Evolutionary conservation across 2,329 filamentous ascomycete species (phyloP).

Genomic region (Pseudogymnoascus sp.): DNA sequence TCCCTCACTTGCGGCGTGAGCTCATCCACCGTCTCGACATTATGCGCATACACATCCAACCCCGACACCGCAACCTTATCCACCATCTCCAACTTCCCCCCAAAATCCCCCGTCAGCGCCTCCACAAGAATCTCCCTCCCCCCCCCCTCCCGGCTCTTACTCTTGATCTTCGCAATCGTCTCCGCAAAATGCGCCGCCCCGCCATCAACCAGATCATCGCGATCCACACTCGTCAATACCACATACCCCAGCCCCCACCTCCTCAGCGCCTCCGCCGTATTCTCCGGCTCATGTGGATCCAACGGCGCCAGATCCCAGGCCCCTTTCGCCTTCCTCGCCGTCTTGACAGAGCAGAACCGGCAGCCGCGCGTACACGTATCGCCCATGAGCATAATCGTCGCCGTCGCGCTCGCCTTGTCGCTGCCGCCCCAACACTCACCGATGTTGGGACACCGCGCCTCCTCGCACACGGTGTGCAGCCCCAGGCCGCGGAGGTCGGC

Average conservation of each 20-base stretch:
- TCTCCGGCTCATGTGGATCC: conserved; percentile 92
- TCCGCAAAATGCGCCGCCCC: conserved; percentile 86
- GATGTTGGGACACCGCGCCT: conserved; percentile 95
- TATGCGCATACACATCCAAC: conserved; percentile 93
- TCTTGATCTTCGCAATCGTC: conserved; percentile 90
- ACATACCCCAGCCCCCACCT: conserved; percentile 95
- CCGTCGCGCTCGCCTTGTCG: conserved; percentile 82
- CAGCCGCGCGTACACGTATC: conserved; percentile 96
- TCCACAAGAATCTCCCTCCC: conserved; percentile 58
- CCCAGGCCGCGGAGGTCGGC: conserved; percentile 81
- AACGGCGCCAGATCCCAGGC: conserved; percentile 65
- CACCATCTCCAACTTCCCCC: conserved; percentile 80
- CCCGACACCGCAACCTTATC: conserved; percentile 75
- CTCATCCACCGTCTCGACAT: conserved; percentile 88
- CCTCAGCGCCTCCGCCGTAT: conserved; percentile 86
- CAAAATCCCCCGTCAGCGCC: conserved; percentile 80
- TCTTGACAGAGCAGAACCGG: conserved; percentile 96
- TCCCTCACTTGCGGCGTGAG: conserved; percentile 87
- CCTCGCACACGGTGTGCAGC: conserved; percentile 94
- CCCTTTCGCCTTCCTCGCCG: conserved; percentile 67
- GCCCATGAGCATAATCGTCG: conserved; percentile 99
- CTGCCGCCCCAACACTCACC: conserved; percentile 95
- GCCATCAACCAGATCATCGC: conserved; percentile 84
- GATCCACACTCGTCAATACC: conserved; percentile 86
- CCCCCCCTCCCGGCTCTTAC: conserved; percentile 39